Evolutionary conservation across 176 grass and related monocot genomes (phyloP), one percentile per base, ranked within the genome.

Genomic region (Alopecurus myosuroides): DNA sequence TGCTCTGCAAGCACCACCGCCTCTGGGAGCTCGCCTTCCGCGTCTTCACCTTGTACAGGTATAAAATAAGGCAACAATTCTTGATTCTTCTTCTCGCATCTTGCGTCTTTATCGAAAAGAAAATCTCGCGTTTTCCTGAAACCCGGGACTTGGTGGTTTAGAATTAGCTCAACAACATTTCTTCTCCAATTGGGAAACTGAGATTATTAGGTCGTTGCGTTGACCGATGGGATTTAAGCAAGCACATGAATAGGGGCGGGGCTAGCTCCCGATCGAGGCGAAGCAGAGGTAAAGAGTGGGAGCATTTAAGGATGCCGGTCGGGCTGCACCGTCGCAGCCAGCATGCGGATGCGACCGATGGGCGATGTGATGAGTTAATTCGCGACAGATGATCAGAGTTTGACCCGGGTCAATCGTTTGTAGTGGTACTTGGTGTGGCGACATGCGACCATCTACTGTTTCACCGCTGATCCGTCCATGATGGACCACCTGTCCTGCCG

Each of bases 1-100:
- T 98, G 57, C 85, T 98, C 72, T 94, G 92, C 90, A 98, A 98
- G 82, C 85, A 98, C 88, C 95, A 98, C 90, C 86, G 90, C 33
- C 87, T 95, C 74, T 93, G 90, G 95, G 92, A 98, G 86, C 82
- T 89, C 76, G 82, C 78, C 51, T 94, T 98, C 90, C 91, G 88
- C 22, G 85, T 94, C 68, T 81, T 91, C 88, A 98, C 95, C 1
- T 85, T 92, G 25, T 93, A 98, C 95, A 98, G 95, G 95, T 97
- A 84, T 12, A 11, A 23, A 25, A 11, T 39, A 25, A 8, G 2
- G 1, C n/a, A 53, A 61, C 4, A 28, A 12, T 33, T 72, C 25
- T 17, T 26, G 36, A 11, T 12, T 13, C 41, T 49, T 64, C 30
- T 0, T 3, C 7, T 25, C 58, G 14, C 34, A 15, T 20, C 26